These are phyloP conservation scores for Discostella pseudostelligera DNA, from an alignment of 108 stramenopile genomes.

Conservation along the genomic window DNA sequence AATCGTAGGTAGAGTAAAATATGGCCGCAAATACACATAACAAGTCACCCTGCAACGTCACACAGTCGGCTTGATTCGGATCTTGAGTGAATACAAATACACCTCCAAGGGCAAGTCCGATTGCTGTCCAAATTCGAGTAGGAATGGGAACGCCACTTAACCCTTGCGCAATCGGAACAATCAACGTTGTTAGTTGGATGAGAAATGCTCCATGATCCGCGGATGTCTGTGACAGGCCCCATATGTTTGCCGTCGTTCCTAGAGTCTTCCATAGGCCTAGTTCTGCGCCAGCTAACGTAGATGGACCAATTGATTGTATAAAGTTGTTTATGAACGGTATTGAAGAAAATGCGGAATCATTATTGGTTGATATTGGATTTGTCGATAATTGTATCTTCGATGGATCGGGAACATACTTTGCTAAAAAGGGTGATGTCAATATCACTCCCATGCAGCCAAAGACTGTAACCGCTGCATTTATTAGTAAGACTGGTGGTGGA, in stretches of 20 bases:
- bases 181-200: constrained; percentile 76
- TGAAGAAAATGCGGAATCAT: not conserved
- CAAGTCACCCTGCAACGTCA: constrained; percentile 53
- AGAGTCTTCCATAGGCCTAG: constrained; percentile 48
- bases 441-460: constrained; percentile 63
- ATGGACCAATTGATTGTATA: constrained; percentile 33
- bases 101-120: constrained; percentile 64
- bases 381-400: constrained; percentile 15
- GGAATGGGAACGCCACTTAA: constrained; percentile 73
- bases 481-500: constrained; percentile 56
- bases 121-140: constrained; percentile 53
- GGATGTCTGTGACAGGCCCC: constrained; percentile 69
- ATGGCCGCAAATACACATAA: constrained; percentile 70
- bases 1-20: constrained; percentile 77
- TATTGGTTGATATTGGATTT: not conserved
- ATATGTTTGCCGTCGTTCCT: constrained; percentile 74
- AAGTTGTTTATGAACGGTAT: constrained; percentile 11
- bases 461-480: constrained; percentile 66
- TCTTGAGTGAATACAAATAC: constrained; percentile 71
- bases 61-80: constrained; percentile 38
- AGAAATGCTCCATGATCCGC: constrained; percentile 79
- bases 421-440: constrained; percentile 48
- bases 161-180: constrained; percentile 69
- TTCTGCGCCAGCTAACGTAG: constrained; percentile 35
- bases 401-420: constrained; percentile 47